A percentile compares a stretch with the other conserved stretches of the same genome.
Conservation (phyloP, 2,329 filamentous ascomycete species). For the Dactylella cylindrospora region DNA sequence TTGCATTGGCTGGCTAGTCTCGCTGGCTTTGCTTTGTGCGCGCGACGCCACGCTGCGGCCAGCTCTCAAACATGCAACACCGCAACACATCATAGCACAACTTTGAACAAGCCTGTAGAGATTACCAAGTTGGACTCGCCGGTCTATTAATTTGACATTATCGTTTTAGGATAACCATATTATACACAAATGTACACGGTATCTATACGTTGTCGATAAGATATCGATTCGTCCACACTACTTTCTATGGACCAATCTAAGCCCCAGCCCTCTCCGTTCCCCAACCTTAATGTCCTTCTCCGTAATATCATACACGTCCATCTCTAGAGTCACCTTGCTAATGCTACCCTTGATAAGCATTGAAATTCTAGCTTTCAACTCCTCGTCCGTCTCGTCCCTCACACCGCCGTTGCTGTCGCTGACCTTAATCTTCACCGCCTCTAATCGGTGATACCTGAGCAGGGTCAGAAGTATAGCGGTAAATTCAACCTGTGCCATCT, state of each 20-base stretch:
- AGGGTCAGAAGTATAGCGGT: constrained; percentile 55
- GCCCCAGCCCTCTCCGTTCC: background rate
- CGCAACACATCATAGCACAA: too few species aligned
- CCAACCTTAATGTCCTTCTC: background rate
- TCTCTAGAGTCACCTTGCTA: constrained; percentile 17
- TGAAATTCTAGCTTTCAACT: constrained; percentile 3
- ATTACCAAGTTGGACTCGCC: too few species aligned
- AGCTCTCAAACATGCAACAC: too few species aligned
- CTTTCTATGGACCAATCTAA: constrained; percentile 10
- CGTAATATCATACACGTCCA: constrained; percentile 20
- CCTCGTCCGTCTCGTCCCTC: constrained; percentile 16
- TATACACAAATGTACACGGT: too few species aligned
- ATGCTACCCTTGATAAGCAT: background rate
- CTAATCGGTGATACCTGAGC: constrained; percentile 49
- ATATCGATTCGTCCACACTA: background rate
- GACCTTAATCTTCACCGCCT: constrained; percentile 44
- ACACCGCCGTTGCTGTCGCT: background rate
- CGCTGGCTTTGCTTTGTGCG: too few species aligned
- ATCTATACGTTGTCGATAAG: too few species aligned
- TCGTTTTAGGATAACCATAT: too few species aligned
- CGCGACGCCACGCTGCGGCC: too few species aligned
- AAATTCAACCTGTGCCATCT: constrained; percentile 62
- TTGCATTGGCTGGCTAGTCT: too few species aligned
- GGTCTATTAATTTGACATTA: too few species aligned
- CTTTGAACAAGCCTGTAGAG: too few species aligned